Percentiles rank a stretch among this genome's conserved stretches.
Conservation (phyloP, 371 early-diverging fungal species). For the Apophysomyces sp. region DNA sequence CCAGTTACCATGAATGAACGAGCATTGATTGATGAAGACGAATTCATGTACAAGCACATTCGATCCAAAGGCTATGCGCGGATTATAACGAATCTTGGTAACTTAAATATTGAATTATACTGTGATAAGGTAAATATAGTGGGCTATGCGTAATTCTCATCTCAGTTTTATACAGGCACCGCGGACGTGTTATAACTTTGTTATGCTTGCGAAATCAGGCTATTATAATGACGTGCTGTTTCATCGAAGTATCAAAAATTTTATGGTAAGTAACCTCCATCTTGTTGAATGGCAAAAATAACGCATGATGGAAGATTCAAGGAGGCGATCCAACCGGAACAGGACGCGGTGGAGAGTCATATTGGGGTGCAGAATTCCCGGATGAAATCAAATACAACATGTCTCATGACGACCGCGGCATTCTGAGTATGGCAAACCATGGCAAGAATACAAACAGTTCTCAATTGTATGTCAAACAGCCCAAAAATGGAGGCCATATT, state of each 20-base stretch:
- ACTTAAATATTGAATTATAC: slow-evolving; percentile 84
- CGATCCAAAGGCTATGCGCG: slow-evolving; percentile 77
- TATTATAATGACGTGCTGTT: slow-evolving; percentile 83
- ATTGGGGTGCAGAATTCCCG: slow-evolving; percentile 77
- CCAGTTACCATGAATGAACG: slow-evolving; percentile 72
- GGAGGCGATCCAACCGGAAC: slow-evolving; percentile 95
- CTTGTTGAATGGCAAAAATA: neutral
- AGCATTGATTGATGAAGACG: slow-evolving; percentile 74
- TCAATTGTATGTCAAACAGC: slow-evolving; percentile 74
- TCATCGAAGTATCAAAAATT: slow-evolving; percentile 88
- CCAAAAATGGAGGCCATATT: neutral
- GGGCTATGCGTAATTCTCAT: neutral
- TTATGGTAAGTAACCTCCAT: slow-evolving; percentile 65
- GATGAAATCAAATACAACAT: slow-evolving; percentile 79
- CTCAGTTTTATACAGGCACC: slow-evolving; percentile 57
- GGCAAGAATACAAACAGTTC: slow-evolving; percentile 87
- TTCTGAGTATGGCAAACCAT: slow-evolving; percentile 87
- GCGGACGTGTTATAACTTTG: slow-evolving; percentile 89
- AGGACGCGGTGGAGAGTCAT: slow-evolving; percentile 85
- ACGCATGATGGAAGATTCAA: slow-evolving; percentile 65
- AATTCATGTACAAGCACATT: slow-evolving; percentile 82
- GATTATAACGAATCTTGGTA: slow-evolving; percentile 82
- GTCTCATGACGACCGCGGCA: slow-evolving; percentile 76
- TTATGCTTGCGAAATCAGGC: slow-evolving; percentile 79
- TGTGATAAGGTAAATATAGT: slow-evolving; percentile 58